These are phyloP conservation scores for Jacaranda copaia DNA, from an alignment of 257 asterid species.

Conservation along the genomic window DNA sequence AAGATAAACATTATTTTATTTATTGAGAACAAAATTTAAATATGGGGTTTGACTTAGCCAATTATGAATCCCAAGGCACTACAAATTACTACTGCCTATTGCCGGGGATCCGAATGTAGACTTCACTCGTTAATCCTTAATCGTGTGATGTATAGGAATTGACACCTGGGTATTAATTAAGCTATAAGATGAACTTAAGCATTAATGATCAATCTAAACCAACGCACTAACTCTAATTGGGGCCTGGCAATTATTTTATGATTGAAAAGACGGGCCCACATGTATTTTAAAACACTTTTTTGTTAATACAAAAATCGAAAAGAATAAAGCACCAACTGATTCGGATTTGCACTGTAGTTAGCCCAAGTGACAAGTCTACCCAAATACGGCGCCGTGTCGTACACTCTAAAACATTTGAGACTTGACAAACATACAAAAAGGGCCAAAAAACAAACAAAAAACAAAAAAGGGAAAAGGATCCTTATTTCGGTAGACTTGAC, in stretches of 20 bases:
- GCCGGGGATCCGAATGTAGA: no score
- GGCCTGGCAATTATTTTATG: neutral
- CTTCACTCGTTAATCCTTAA: no score
- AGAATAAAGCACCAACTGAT: conserved; percentile 30
- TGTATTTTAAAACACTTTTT: neutral
- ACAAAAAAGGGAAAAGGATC: neutral
- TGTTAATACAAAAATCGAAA: neutral
- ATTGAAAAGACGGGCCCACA: neutral
- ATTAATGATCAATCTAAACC: neutral
- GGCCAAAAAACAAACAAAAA: no score
- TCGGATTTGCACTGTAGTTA: conserved; percentile 28
- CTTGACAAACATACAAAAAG: no score
- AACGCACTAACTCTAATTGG: neutral
- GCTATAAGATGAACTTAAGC: neutral
- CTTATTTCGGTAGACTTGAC: conserved; percentile 52
- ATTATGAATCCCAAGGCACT: no score
- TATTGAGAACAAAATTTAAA: no score
- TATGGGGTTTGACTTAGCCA: no score
- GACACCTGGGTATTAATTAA: no score
- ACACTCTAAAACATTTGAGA: neutral
- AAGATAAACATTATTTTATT: no score
- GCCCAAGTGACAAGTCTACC: conserved; percentile 42
- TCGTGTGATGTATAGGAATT: no score
- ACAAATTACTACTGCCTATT: no score
- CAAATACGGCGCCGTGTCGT: conserved; percentile 45